Evolutionary conservation across 768 basidiomycete species (phyloP).

Genomic region (Neoboletus brunneissimus): DNA sequence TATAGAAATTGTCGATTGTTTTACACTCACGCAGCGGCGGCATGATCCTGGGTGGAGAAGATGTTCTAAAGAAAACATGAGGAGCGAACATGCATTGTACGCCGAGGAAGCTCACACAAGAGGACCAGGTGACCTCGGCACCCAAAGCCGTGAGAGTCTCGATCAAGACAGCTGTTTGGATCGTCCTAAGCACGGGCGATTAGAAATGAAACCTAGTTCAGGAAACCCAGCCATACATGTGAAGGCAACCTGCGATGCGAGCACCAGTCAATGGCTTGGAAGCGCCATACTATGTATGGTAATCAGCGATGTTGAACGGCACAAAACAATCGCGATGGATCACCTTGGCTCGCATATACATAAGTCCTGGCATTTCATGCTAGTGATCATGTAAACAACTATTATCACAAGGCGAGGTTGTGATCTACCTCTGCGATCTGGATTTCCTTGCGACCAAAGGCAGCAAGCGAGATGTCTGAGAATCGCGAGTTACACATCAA

Average conservation of each 20-base stretch:
- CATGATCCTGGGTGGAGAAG: slow-evolving; percentile 99
- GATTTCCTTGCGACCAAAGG: slow-evolving; percentile 99
- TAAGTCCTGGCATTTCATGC: slow-evolving; percentile 96
- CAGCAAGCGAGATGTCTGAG: slow-evolving; percentile 91
- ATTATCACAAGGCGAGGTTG: slow-evolving; percentile 13
- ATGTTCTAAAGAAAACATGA: slow-evolving; percentile 67
- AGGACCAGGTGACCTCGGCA: slow-evolving; percentile 98
- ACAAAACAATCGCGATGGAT: background rate
- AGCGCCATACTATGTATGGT: slow-evolving; percentile 59
- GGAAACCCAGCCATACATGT: slow-evolving; percentile 64
- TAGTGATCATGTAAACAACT: slow-evolving; percentile 30
- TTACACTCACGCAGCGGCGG: slow-evolving; percentile 82
- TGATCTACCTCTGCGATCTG: slow-evolving; percentile 90
- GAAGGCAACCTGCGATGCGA: slow-evolving; percentile 95
- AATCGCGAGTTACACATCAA: slow-evolving; percentile 1
- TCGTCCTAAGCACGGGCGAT: slow-evolving; percentile 65
- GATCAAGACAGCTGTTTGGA: slow-evolving; percentile 97
- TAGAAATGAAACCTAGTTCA: background rate
- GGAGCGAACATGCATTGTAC: background rate
- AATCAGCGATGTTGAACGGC: slow-evolving; percentile 13
- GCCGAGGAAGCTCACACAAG: slow-evolving; percentile 62
- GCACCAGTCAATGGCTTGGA: slow-evolving; percentile 89
- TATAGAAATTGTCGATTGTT: background rate
- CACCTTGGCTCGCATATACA: slow-evolving; percentile 89
- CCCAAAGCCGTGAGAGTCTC: slow-evolving; percentile 95